Evolutionary conservation across 345 rosid species (phyloP), one percentile per base, ranked within the genome.

Genomic region (Murraya koenigii): DNA sequence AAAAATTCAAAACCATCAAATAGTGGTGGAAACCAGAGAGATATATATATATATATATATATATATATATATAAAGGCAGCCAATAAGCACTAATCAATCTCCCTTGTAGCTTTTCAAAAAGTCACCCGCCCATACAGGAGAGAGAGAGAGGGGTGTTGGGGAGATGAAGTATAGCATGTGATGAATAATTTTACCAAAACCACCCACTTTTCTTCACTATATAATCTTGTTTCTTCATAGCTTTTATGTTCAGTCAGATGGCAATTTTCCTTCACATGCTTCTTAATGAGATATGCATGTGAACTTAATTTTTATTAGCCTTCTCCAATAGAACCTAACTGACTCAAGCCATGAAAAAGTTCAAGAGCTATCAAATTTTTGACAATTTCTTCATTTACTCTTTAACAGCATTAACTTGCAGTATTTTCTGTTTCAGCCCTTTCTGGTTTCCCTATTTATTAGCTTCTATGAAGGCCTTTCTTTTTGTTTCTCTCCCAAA

Each of bases 371-470:
- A 73, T 54, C 79, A 80, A 56, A 32, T 82, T 76, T 59, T 82
- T 20, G 86, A 81, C 61, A 74, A 74, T 36, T 4, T 85, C 63
- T 73, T 75, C 33, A 55, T 86, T 23, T 86, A 69, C 26, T 25
- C 78, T 30, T 17, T 79, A 8, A 71, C 81, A 64, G 76, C 82
- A 54, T 41, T 86, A 26, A 55, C 83, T 67, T 83, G 84, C 52
- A 47, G 78, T 80, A 35, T 90, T 20, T 77, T 91, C 20, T 69
- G 78, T 71, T 86, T 86, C 5, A 78, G 76, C 78, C 85, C 83
- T 20, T 61, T 86, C 60, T 86, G 89, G 87, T 64, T 86, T 70
- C 87, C 87, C 23, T 66, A 52, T 62, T 23, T 83, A 23, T 54
- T 71, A 23, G 60, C 84, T 54, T 84, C 80, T 8, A 20, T 74